Base-by-base conservation (phyloP, 495 filamentous ascomycete genomes). In the Cairneyella variabilis region DNA sequence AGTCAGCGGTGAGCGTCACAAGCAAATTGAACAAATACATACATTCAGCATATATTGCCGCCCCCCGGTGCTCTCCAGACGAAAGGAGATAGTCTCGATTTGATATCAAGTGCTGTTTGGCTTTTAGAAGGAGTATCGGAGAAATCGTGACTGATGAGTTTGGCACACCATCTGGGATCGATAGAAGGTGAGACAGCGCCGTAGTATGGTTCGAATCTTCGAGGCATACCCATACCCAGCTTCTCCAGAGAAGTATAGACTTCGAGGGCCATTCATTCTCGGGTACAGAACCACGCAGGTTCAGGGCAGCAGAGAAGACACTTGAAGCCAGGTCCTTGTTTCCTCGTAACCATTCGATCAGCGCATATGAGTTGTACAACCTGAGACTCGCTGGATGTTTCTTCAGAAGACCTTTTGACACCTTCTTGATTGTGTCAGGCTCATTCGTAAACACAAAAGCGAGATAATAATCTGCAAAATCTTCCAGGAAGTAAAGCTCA, bases 321-420 rank as follows among this genome's bases (percentile, higher is more conserved):
- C 79, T 77, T 18, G 77, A 66, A 22, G 88, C 82, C 45, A 76
- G 67, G 5, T 76, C 71, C 0, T 61, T 48, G 43, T 83, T 82
- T 0, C 72, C 75, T 44, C 74, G 77, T 25, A 75, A 73, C 59
- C 73, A 79, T 64, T 95, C 86, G 34, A 90, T 78, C 21, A 90
- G 69, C 3, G 85, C 86, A 56, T 90, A 92, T 0, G 82, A 82
- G 59, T 90, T 87, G 67, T 92, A 96, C 3, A 96, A 69, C 26
- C 75, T 69, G 8, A 89, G 64, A 61, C 78, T 87, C 0, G 83
- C 76, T 1, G 81, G 72, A 54, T 82, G 76, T 46, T 74, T 74
- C 61, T 89, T 92, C 10, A 97, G 64, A 0, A 95, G 66, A 1
- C 61, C 69, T 58, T 91, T 96, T 9, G 87, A 88, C 11, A 76